Evolutionary conservation across 2,329 filamentous ascomycete species (phyloP).

Genomic region (Ploettnerulaceae sp.): DNA sequence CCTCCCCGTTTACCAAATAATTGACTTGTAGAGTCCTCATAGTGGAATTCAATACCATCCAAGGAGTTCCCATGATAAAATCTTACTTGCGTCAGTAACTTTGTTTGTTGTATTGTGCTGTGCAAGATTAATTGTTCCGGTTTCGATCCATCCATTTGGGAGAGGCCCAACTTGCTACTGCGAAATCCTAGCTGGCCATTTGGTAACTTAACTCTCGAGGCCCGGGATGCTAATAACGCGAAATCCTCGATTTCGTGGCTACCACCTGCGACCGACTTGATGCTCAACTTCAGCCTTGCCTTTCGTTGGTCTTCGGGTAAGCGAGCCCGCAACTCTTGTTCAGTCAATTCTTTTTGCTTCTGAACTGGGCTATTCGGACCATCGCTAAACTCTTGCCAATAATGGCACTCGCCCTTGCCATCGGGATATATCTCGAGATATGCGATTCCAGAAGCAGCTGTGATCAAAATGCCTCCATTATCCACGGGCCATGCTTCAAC

Average conservation of each 20-base stretch:
- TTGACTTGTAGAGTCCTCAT: constrained; percentile 80
- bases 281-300: constrained; percentile 61
- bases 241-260: constrained; percentile 76
- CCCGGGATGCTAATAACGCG: constrained; percentile 61
- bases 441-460: constrained; percentile 74
- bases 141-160: constrained; percentile 64
- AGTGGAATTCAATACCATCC: constrained; percentile 87
- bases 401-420: constrained; percentile 73
- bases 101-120: constrained; percentile 61
- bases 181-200: constrained; percentile 71
- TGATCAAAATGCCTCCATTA: constrained; percentile 67
- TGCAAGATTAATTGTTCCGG: constrained; percentile 71
- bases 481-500: constrained; percentile 86
- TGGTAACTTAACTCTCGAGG: constrained; percentile 68
- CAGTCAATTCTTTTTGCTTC: constrained; percentile 68
- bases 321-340: constrained; percentile 66
- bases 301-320: constrained; percentile 71
- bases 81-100: constrained; percentile 68
- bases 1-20: constrained; percentile 80
- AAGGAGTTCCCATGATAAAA: constrained; percentile 73
- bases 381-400: constrained; percentile 75
- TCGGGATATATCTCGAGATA: constrained; percentile 80
- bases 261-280: constrained; percentile 73
- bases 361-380: constrained; percentile 58
- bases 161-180: constrained; percentile 68